A percentile compares a stretch with the other conserved stretches of the same genome.
These are phyloP conservation scores for Amborella trichopoda DNA, from an alignment of 164 flowering plant species.

Conservation along the genomic window DNA sequence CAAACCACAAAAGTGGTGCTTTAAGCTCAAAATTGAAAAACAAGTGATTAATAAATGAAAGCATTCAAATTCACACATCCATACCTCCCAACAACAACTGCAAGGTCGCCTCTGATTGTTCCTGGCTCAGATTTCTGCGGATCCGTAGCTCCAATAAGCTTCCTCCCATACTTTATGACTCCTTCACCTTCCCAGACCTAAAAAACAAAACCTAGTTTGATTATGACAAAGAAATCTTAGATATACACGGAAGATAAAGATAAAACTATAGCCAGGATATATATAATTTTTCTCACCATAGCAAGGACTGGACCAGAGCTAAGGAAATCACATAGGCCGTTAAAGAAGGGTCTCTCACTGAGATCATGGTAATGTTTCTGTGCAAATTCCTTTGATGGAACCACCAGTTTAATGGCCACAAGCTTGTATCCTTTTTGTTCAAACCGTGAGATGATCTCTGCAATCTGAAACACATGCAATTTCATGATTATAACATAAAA, in stretches of 20 bases:
- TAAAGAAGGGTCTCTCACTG: constrained; percentile 87
- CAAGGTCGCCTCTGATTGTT: constrained; percentile 97
- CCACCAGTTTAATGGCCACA: constrained; percentile 70
- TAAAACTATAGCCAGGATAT: not conserved
- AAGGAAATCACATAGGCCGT: constrained; percentile 83
- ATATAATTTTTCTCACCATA: constrained; percentile 40
- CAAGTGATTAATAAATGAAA: not conserved
- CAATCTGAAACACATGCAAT: constrained; percentile 30
- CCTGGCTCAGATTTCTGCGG: constrained; percentile 99
- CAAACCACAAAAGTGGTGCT: no score
- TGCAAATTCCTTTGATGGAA: constrained; percentile 88
- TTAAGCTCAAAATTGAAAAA: no score
- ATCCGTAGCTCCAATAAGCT: constrained; percentile 96
- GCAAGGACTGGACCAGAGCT: constrained; percentile 99
- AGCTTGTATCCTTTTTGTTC: constrained; percentile 95
- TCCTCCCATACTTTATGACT: constrained; percentile 86
- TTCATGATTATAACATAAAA: not conserved
- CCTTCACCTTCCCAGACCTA: constrained; percentile 99
- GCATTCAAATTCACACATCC: not conserved
- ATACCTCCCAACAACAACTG: constrained; percentile 96
- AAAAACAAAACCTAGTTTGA: not conserved
- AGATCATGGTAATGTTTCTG: constrained; percentile 94
- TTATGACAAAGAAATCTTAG: not conserved
- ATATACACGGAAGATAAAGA: not conserved
- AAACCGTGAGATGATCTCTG: constrained; percentile 87